phyloP scores from a whole-genome alignment of 78 protist species.

The slime mould (Dictyostelium discoideum) region DNA sequence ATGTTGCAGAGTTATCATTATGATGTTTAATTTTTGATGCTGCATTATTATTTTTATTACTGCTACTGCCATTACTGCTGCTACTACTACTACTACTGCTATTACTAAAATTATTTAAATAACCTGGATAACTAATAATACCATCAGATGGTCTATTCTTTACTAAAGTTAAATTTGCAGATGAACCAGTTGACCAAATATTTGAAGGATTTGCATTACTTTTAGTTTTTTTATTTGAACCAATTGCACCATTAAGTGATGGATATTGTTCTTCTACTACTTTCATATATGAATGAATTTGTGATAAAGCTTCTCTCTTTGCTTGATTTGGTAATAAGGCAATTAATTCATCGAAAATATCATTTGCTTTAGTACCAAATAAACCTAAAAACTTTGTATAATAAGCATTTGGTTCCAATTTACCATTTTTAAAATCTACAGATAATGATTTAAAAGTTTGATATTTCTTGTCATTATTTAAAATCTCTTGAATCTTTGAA shows the following conservation, averaged over 20 bases:
- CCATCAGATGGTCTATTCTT: constrained; percentile 36
- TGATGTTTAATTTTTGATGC: constrained; percentile 1
- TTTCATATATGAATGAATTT: constrained; percentile 61
- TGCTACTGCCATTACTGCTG: not conserved
- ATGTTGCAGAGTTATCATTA: not conserved
- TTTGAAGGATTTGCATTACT: not conserved
- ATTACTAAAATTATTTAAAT: not conserved
- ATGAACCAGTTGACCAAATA: constrained; percentile 39
- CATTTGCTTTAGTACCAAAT: constrained; percentile 47
- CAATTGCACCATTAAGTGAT: not conserved
- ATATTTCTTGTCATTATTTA: constrained; percentile 35
- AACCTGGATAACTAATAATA: not conserved
- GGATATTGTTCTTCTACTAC: constrained; percentile 67
- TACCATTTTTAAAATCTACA: constrained; percentile 39
- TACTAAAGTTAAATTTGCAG: constrained; percentile 8
- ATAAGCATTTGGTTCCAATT: constrained; percentile 28
- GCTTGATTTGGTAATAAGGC: constrained; percentile 44
- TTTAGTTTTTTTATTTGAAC: constrained; percentile 10
- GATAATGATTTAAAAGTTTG: constrained; percentile 26
- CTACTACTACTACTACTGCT: not conserved
- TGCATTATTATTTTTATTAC: not conserved
- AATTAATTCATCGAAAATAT: constrained; percentile 50
- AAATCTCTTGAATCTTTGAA: not conserved
- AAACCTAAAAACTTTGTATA: constrained; percentile 44
- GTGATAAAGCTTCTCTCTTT: constrained; percentile 41